Evolutionary conservation across 371 early-diverging fungal genomes (phyloP), one percentile per base, ranked within the genome.

Genomic region (Synchytrium microbalum): DNA sequence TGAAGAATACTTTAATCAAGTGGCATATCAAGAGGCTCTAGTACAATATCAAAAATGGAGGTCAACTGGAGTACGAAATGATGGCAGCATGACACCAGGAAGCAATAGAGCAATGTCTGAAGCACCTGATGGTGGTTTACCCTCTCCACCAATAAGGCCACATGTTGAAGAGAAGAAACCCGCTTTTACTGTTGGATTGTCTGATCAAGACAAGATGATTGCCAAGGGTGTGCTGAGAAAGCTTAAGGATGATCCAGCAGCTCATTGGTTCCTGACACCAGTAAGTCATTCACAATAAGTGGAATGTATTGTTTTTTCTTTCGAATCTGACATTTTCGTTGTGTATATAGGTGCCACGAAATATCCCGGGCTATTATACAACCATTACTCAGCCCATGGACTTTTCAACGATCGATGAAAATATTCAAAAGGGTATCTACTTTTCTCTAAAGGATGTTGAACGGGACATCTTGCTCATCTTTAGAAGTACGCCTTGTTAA

Each of bases 351-450:
- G 83, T 86, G 28, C 83, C 84, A 0, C 73, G 93, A 32, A 86
- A 87, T 65, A 89, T 96, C 59, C 98, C 97, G 10, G 90, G 86
- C 66, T 99, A 99, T 78, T 86, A 85, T 23, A 78, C 83, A 1
- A 84, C 95, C 28, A 86, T 99, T 68, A 96, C 92, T 68, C 69
- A 90, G 28, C 98, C 99, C 3, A 99, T 98, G 98, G 99, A 99
- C 69, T 60, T 98, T 3, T 24, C 28, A 1, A 76, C 74, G 1
- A 54, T 76, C 26, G 26, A 62, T 32, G 63, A 54, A 27, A 71
- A 71, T 53, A 64, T 76, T 19, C 62, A 65, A n/a, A 10, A 23
- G 13, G 52, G 56, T 23, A 10, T 38, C 16, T 68, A 71, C 55
- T 25, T 24, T 3, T 59, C 67, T 2, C 33, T 63, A 24, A 25